These are phyloP conservation scores for Amanita phalloides DNA, from an alignment of 768 basidiomycete species.

Conservation along the genomic window DNA sequence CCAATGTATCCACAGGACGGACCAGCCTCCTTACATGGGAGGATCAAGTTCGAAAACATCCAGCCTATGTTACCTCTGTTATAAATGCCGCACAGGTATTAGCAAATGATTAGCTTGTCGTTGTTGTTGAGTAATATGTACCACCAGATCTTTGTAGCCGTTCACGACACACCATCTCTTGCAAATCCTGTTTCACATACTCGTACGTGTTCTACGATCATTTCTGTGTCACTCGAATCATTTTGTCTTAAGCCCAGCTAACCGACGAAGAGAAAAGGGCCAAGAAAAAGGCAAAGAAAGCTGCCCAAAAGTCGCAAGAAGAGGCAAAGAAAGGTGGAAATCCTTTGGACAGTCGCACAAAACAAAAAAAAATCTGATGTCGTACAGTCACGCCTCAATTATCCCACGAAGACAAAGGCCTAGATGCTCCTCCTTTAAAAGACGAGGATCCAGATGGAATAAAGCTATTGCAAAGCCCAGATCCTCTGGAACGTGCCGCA, in stretches of 20 bases:
- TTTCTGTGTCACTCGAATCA: neutral
- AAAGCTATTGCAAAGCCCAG: constrained; percentile 49
- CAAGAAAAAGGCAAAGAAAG: constrained; percentile 80
- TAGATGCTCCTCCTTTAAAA: constrained; percentile 41
- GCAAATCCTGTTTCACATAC: constrained; percentile 30
- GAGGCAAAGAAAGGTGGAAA: constrained; percentile 61
- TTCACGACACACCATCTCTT: constrained; percentile 64
- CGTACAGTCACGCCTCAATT: neutral
- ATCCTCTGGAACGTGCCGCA: constrained; percentile 66
- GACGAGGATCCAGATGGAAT: constrained; percentile 83
- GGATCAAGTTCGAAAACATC: constrained; percentile 67
- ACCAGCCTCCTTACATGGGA: constrained; percentile 73
- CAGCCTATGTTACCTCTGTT: constrained; percentile 64
- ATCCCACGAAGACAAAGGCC: constrained; percentile 53
- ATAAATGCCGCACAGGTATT: constrained; percentile 59
- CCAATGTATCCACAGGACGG: constrained; percentile 5
- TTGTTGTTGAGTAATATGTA: constrained; percentile 6
- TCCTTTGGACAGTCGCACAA: neutral
- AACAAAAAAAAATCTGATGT: neutral
- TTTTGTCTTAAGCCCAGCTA: constrained; percentile 22
- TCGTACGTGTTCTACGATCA: constrained; percentile 16
- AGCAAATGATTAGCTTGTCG: neutral
- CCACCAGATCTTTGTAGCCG: constrained; percentile 57
- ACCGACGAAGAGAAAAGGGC: constrained; percentile 70
- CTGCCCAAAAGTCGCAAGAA: constrained; percentile 53